phyloP scores from a whole-genome alignment of 1,284 basidiomycete species.

The Xerocomus subilludens region DNA sequence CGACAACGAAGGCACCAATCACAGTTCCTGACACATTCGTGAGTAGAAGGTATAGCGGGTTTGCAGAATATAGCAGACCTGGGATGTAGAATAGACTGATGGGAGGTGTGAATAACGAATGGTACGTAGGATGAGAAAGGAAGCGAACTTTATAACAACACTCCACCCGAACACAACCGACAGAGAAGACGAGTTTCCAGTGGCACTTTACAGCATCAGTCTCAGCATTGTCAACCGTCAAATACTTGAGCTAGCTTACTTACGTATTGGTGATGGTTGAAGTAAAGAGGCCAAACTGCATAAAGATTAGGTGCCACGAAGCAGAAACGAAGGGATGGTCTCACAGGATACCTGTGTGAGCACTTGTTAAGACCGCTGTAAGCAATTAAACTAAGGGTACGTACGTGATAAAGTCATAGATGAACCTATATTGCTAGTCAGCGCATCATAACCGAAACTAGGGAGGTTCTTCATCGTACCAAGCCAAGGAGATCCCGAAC shows the following conservation, averaged over 20 bases:
- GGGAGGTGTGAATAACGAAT: conserved; percentile 11
- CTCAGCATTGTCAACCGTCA: conserved; percentile 1
- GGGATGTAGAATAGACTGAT: conserved; percentile 81
- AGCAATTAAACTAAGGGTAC: conserved; percentile 42
- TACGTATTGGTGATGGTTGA: conserved; percentile 79
- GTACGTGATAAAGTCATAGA: conserved; percentile 85
- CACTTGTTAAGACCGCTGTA: conserved; percentile 12
- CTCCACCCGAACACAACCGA: conserved; percentile 78
- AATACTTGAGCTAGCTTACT: conserved; percentile 50
- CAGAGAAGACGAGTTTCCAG: conserved; percentile 63
- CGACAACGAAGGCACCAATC: conserved; percentile 81
- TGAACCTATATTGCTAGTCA: conserved; percentile 64
- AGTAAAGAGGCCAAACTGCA: conserved; percentile 84
- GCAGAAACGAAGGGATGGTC: conserved; percentile 39
- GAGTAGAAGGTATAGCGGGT: not conserved
- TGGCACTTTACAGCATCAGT: conserved; percentile 60
- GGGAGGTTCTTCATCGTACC: conserved; percentile 58
- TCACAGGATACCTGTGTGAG: conserved; percentile 66
- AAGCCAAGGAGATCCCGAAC: conserved; percentile 75
- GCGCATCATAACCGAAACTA: not conserved
- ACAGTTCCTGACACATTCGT: conserved; percentile 66
- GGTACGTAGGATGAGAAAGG: conserved; percentile 2
- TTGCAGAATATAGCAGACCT: conserved; percentile 33
- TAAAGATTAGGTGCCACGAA: conserved; percentile 16
- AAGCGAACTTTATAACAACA: conserved; percentile 76